Evolutionary conservation across 495 filamentous ascomycete species (phyloP).

Genomic region (Penicillium crystallinum): DNA sequence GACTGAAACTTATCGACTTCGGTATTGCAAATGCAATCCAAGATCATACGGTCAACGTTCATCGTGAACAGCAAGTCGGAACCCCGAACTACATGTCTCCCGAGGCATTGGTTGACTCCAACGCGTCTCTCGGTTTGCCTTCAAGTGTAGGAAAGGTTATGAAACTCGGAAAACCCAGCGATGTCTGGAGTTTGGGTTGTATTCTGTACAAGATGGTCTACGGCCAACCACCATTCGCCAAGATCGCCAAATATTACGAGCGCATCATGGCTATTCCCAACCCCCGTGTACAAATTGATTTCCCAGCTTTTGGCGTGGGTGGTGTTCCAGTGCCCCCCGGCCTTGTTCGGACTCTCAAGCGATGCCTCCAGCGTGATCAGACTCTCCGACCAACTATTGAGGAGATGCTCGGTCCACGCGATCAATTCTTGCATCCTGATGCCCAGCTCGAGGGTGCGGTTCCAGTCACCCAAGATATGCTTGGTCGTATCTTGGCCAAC

Average conservation of each 20-base stretch:
- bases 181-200: constrained; percentile 94
- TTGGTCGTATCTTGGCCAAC: constrained; percentile 68
- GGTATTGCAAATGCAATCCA: constrained; percentile 97
- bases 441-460: constrained; percentile 56
- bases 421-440: constrained; percentile 81
- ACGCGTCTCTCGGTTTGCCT: constrained; percentile 55
- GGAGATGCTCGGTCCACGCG: constrained; percentile 63
- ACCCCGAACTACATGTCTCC: constrained; percentile 99
- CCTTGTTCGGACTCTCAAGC: constrained; percentile 66
- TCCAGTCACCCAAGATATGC: constrained; percentile 69
- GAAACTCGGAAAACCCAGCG: constrained; percentile 92
- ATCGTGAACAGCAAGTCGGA: constrained; percentile 89
- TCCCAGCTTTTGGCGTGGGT: constrained; percentile 69
- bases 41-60: constrained; percentile 94
- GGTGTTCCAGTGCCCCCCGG: constrained; percentile 63
- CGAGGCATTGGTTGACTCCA: constrained; percentile 85
- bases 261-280: constrained; percentile 81
- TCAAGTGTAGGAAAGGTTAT: constrained; percentile 67
- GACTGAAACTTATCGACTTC: constrained; percentile 87
- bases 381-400: constrained; percentile 70
- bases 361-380: constrained; percentile 77
- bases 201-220: constrained; percentile 98
- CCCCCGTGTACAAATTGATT: constrained; percentile 76
- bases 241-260: constrained; percentile 78
- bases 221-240: constrained; percentile 84